Base-by-base conservation (phyloP, 441 rosid genomes). In the Hypseocharis bilobata region DNA sequence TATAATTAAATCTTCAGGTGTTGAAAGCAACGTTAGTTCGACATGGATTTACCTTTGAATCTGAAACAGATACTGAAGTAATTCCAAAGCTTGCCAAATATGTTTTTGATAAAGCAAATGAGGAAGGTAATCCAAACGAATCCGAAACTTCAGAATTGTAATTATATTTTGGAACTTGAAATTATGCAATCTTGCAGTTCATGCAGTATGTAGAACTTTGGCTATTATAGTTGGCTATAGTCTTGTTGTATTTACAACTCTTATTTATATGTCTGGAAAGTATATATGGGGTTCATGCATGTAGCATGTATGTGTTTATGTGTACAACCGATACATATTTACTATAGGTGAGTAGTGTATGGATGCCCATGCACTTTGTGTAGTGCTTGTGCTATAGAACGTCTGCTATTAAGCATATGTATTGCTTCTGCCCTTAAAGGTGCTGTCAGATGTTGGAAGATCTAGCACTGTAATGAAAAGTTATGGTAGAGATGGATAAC, bases 51-150 rank as follows among this genome's bases (percentile, higher is more conserved):
- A 80, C 82, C 26, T 91, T 91, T 74, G 88, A 85, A 62, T 91
- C 96, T 59, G 97, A 91, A 26, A 91, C 97, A 38, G 97, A 91
- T 79, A 91, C 93, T 4, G 96, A 91, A 87, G 97, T 91, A 57
- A 91, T 91, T 77, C 97, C 93, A 8, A 91, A 91, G 83, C 97
- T 91, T 70, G 93, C 96, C 64, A 91, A 91, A 74, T 91, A 78
- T 74, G 89, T 91, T 71, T 91, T 86, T 69, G 97, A 91, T 69
- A 84, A 84, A 74, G 92, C 92, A 66, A 84, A 74, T 75, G 96
- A 86, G 76, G 88, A 84, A 83, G 91, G 91, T 88, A 77, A 32
- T 23, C 55, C 17, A 6, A 17, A 26, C 28, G 22, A 17, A 60
- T 22, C 20, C 14, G 52, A 2, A 30, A 40, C 16, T 1, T 25